Percentiles rank a stretch among this genome's conserved stretches.
Conservation (phyloP, 2,329 filamentous ascomycete genomes). For the Lomentospora prolificans region DNA sequence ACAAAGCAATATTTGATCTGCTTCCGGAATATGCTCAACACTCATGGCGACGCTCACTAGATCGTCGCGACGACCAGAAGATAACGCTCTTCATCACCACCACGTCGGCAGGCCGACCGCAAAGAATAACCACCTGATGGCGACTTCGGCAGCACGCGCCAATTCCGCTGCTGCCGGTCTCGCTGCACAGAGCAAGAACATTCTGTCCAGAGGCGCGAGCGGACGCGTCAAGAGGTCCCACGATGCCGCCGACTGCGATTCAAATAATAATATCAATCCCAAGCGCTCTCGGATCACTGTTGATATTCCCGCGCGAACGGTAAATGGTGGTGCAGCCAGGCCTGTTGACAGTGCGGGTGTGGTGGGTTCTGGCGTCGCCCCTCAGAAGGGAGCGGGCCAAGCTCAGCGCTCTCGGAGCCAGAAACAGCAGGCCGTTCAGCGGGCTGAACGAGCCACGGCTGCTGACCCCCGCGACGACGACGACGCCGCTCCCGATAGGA, state of each 20-base stretch:
- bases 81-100: background rate
- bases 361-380: slow-evolving; percentile 8
- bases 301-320: slow-evolving; percentile 28
- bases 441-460: slow-evolving; percentile 9
- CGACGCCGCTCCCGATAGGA: slow-evolving; percentile 7
- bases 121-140: slow-evolving; percentile 17
- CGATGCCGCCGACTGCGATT: slow-evolving; percentile 30
- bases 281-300: slow-evolving; percentile 45
- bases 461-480: slow-evolving; percentile 9
- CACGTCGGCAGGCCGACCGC: slow-evolving; percentile 10
- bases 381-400: slow-evolving; percentile 3
- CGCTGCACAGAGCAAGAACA: slow-evolving; percentile 19
- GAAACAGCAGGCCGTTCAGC: slow-evolving; percentile 10
- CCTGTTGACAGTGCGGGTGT: background rate
- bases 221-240: slow-evolving; percentile 39
- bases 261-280: slow-evolving; percentile 32
- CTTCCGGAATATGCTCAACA: background rate
- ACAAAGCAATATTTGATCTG: background rate
- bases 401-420: background rate
- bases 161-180: slow-evolving; percentile 16
- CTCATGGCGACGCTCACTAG: background rate
- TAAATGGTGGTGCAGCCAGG: background rate
- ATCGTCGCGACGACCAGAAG: background rate
- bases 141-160: slow-evolving; percentile 20
- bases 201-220: slow-evolving; percentile 22